Conservation (phyloP, 2,329 filamentous ascomycete species). For the Fusarium oxysporum region DNA sequence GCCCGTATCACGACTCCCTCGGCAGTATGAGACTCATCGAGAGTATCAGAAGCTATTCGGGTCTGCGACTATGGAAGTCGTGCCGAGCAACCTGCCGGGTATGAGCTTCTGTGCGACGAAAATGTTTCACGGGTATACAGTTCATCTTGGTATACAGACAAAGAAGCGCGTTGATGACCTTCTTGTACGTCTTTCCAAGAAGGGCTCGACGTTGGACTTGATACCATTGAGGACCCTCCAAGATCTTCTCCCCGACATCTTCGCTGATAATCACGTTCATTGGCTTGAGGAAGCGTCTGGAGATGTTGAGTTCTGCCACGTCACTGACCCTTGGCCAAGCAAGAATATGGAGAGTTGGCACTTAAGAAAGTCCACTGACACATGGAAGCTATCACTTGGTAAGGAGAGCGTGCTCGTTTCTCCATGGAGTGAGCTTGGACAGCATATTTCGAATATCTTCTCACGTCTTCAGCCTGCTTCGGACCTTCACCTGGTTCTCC, state of each 20-base stretch:
- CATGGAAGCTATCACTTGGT: slow-evolving; percentile 7
- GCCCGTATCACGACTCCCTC: slow-evolving; percentile 22
- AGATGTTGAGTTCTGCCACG: slow-evolving; percentile 50
- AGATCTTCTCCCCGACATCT: slow-evolving; percentile 48
- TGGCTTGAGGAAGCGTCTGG: slow-evolving; percentile 56
- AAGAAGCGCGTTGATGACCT: slow-evolving; percentile 48
- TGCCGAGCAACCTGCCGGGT: slow-evolving; percentile 29
- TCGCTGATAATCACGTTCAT: slow-evolving; percentile 57
- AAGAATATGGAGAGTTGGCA: slow-evolving; percentile 35
- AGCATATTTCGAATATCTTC: neutral
- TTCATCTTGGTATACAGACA: slow-evolving; percentile 48
- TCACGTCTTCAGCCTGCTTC: slow-evolving; percentile 12
- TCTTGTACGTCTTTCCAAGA: slow-evolving; percentile 46
- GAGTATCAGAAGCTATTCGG: slow-evolving; percentile 37
- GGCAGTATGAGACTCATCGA: neutral
- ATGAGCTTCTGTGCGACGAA: slow-evolving; percentile 57
- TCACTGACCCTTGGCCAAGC: slow-evolving; percentile 43
- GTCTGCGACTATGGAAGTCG: slow-evolving; percentile 20
- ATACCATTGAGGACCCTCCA: slow-evolving; percentile 50
- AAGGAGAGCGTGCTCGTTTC: neutral
- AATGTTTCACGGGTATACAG: slow-evolving; percentile 34
- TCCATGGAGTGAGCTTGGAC: neutral
- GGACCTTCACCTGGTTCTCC: slow-evolving; percentile 13
- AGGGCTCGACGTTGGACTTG: slow-evolving; percentile 41
- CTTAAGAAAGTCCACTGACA: slow-evolving; percentile 29